Evolutionary conservation across 306 rosid species (phyloP).

Genomic region (Crotalaria pallida): DNA sequence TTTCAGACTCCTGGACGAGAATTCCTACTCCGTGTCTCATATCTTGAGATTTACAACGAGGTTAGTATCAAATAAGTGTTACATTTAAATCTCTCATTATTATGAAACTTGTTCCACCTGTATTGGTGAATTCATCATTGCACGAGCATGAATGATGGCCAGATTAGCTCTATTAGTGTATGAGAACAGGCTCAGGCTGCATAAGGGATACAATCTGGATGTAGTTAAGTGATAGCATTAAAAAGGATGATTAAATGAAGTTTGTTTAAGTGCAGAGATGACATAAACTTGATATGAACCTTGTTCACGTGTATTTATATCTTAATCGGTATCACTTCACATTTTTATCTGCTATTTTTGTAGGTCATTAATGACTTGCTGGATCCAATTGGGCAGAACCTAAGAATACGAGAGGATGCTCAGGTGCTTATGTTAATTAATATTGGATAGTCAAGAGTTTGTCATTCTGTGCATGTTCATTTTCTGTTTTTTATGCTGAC

Average conservation of each 20-base stretch:
- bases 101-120: background rate
- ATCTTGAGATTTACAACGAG: constrained; percentile 91
- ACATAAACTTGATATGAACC: background rate
- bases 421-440: constrained; percentile 49
- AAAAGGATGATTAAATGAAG: background rate
- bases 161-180: background rate
- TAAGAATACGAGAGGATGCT: constrained; percentile 80
- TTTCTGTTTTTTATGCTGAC: background rate
- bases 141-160: background rate
- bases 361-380: constrained; percentile 88
- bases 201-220: background rate
- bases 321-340: background rate
- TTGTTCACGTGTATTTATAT: background rate
- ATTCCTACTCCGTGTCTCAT: constrained; percentile 82
- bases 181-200: background rate
- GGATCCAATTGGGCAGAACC: constrained; percentile 76
- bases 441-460: constrained; percentile 7
- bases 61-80: constrained; percentile 36
- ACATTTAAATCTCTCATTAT: background rate
- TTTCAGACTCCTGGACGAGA: constrained; percentile 75
- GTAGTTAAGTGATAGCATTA: background rate
- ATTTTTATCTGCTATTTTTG: constrained; percentile 16
- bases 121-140: constrained; percentile 6
- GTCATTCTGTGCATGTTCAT: background rate
- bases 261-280: background rate